Evolutionary conservation across 2,329 filamentous ascomycete species (phyloP).

Genomic region (Herpotrichia juniperi): DNA sequence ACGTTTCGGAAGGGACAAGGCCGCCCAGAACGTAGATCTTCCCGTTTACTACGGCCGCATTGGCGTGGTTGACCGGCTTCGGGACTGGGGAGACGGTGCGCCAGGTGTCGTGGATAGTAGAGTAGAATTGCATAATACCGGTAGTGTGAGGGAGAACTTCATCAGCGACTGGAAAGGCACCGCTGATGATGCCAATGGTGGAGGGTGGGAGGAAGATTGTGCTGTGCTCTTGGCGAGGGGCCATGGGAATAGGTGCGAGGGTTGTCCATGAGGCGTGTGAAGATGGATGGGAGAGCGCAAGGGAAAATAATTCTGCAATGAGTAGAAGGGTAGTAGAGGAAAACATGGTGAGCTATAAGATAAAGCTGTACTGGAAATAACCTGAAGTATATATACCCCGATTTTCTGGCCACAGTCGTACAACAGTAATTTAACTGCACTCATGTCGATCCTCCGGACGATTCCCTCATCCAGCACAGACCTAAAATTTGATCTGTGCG

Average conservation of each 20-base stretch:
- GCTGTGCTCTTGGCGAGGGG: slow-evolving; percentile 31
- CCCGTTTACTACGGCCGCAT: slow-evolving; percentile 23
- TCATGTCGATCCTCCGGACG: neutral
- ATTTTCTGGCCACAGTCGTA: too few relatives aligned
- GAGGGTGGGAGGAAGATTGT: slow-evolving; percentile 25
- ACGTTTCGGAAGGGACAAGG: slow-evolving; percentile 9
- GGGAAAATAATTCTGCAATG: neutral
- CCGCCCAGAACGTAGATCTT: slow-evolving; percentile 34
- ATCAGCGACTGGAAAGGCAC: slow-evolving; percentile 19
- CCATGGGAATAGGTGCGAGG: slow-evolving; percentile 20
- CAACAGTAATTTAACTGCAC: neutral
- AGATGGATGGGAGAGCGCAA: slow-evolving; percentile 1
- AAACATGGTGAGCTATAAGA: neutral
- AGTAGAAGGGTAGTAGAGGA: neutral
- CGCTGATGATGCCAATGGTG: slow-evolving; percentile 28
- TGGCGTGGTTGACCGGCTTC: slow-evolving; percentile 29
- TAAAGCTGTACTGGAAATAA: neutral
- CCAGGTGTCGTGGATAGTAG: slow-evolving; percentile 25
- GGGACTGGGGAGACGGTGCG: slow-evolving; percentile 19
- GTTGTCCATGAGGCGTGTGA: slow-evolving; percentile 12
- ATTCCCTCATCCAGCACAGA: neutral
- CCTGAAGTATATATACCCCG: neutral
- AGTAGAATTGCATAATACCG: slow-evolving; percentile 27
- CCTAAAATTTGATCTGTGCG: too few relatives aligned
- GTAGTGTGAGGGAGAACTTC: slow-evolving; percentile 15